Evolutionary conservation across 2,329 filamentous ascomycete species (phyloP).

Genomic region (Sarocladium oryzae): DNA sequence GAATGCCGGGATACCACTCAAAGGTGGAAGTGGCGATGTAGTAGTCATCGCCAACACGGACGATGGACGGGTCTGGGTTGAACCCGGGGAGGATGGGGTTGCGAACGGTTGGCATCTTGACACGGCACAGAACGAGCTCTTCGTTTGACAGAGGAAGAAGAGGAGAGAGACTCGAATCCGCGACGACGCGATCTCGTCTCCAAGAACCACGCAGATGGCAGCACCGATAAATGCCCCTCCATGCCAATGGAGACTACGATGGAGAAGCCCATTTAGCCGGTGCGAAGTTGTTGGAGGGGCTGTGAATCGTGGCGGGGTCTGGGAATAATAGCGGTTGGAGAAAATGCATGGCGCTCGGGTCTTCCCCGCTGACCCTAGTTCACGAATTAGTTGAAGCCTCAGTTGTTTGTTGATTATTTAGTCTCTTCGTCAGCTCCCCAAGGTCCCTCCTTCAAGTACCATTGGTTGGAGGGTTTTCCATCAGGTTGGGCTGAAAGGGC

Average conservation of each 20-base stretch:
- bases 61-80: slow-evolving; percentile 48
- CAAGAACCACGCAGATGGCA: neutral
- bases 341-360: slow-evolving; percentile 2
- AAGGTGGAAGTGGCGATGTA: slow-evolving; percentile 51
- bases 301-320: neutral
- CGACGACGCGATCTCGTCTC: neutral
- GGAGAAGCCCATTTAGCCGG: slow-evolving; percentile 5
- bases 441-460: too few species aligned
- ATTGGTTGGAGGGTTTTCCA: too few species aligned
- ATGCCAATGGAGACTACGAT: neutral
- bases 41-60: slow-evolving; percentile 45
- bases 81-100: slow-evolving; percentile 53
- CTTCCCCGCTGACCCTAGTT: too few species aligned
- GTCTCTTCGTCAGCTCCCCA: too few species aligned
- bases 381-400: too few species aligned
- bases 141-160: neutral
- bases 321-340: neutral
- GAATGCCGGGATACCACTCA: slow-evolving; percentile 49
- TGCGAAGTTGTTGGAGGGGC: neutral
- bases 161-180: neutral
- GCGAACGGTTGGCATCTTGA: slow-evolving; percentile 38
- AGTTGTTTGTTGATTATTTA: too few species aligned
- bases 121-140: neutral
- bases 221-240: neutral
- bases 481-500: too few species aligned